These are phyloP conservation scores for Tausonia pullulans DNA, from an alignment of 1,284 basidiomycete genomes.

Conservation along the genomic window DNA sequence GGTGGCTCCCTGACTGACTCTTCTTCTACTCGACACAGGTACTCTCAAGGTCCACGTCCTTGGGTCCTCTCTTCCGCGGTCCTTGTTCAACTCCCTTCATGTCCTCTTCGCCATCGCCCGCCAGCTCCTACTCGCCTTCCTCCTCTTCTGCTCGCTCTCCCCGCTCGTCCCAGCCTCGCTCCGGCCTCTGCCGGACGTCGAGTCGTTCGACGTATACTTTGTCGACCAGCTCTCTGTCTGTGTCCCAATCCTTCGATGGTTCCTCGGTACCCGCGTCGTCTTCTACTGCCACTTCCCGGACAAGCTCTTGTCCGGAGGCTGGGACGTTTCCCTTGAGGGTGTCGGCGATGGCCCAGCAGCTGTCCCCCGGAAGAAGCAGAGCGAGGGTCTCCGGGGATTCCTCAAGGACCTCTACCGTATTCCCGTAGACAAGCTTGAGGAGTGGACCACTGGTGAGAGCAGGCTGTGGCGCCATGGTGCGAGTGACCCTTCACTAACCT, in stretches of 20 bases:
- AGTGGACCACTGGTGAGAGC: constrained; percentile 68
- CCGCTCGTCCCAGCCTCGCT: constrained; percentile 30
- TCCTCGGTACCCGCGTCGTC: constrained; percentile 64
- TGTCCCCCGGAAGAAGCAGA: constrained; percentile 10
- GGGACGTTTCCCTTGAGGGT: constrained; percentile 29
- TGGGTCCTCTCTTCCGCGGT: constrained; percentile 64
- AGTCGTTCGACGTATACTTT: constrained; percentile 69
- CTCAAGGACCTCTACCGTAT: constrained; percentile 67
- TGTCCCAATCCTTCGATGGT: constrained; percentile 63
- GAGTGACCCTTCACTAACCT: background rate
- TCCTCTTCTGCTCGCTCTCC: constrained; percentile 44
- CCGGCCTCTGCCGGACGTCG: constrained; percentile 15
- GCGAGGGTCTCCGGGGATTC: constrained; percentile 34
- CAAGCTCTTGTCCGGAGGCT: constrained; percentile 55
- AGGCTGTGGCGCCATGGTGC: background rate
- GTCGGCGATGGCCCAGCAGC: constrained; percentile 21
- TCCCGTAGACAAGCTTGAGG: constrained; percentile 85
- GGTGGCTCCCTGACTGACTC: background rate
- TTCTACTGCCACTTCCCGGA: constrained; percentile 99
- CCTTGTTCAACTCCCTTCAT: constrained; percentile 64
- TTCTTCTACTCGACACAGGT: constrained; percentile 40
- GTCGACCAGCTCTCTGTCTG: constrained; percentile 91
- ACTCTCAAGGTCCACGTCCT: constrained; percentile 72
- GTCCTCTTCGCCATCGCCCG: constrained; percentile 80
- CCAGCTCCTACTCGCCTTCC: constrained; percentile 64